Base-by-base conservation (phyloP, 2,329 filamentous ascomycete species). In the Cercospora sp. region DNA sequence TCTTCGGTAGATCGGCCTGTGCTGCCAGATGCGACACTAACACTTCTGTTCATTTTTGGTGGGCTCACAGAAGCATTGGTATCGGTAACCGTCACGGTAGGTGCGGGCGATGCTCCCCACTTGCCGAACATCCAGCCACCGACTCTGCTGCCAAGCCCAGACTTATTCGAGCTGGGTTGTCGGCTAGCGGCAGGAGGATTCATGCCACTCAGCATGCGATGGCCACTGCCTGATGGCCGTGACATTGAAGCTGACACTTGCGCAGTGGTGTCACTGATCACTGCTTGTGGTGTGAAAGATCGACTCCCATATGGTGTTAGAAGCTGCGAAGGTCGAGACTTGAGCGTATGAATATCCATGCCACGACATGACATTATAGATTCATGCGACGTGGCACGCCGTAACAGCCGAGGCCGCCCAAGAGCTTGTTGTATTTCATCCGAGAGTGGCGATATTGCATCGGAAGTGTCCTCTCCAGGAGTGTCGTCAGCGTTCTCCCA, bases 331-430 rank as follows among this genome's bases (percentile, higher is more conserved):
- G 92, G 92, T 3, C 91, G 87, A 1, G 86, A 85, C 74, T 90
- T 89, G 4, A 96, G 84, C 3, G 77, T 79, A 77, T 96, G 93
- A 60, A 97, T 96, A 76, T 97, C 94, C 78, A 97, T 90, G 2
- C 93, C 93, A 0, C 90, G 88, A 1, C 97, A 86, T 0, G 94
- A 97, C 72, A 97, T 87, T 69, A 97, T 89, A 18, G 92, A 96
- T 77, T 97, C 94, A 73, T 96, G 93, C 1, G 94, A 97, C 1
- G 88, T 77, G 2, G 88, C 85, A 33, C 90, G 89, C 48, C 87
- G 90, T 3, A 94, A 55, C 3, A 79, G 1, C 80, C 79, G 57
- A 76, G 79, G 26, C 75, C 63, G 80, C 82, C 65, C 65, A 57
- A 75, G 65, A 23, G 72, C 69, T 33, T 68, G 67, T 63, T 69